Conservation (phyloP, 176 grass and related monocot species). For the Oryza glaberrima region DNA sequence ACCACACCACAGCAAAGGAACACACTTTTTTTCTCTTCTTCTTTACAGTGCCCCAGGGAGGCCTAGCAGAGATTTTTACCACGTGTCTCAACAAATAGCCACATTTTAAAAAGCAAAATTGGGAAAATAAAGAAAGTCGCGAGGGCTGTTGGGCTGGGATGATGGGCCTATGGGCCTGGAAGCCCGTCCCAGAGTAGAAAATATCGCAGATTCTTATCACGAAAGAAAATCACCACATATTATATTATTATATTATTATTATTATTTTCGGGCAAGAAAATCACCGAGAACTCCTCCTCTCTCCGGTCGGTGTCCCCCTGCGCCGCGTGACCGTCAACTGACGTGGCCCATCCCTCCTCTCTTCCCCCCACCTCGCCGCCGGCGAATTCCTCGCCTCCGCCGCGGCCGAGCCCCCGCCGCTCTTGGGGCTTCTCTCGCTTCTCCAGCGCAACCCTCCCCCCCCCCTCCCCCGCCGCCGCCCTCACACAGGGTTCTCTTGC, state of each 20-base stretch:
- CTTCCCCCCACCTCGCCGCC: slow-evolving; percentile 13
- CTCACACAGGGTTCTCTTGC: neutral
- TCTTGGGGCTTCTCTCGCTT: neutral
- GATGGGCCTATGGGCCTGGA: too few species aligned
- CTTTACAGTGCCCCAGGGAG: too few species aligned
- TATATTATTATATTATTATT: neutral
- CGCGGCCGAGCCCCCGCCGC: neutral
- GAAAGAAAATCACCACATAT: neutral
- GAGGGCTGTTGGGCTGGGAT: too few species aligned
- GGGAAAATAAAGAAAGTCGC: too few species aligned
- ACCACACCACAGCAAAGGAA: too few species aligned
- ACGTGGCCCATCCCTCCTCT: neutral
- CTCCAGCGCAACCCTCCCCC: neutral
- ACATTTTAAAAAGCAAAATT: too few species aligned
- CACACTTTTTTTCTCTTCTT: too few species aligned
- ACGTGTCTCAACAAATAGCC: too few species aligned
- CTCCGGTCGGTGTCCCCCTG: neutral
- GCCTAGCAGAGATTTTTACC: too few species aligned
- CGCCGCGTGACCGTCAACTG: neutral
- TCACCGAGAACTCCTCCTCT: neutral
- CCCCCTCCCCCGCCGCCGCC: neutral
- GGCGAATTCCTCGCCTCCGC: neutral
- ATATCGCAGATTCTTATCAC: too few species aligned
- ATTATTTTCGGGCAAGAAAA: neutral
- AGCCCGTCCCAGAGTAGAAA: too few species aligned